These are phyloP conservation scores for Debaryomyces sp. DNA, from an alignment of 1,139 yeast genomes.

Conservation along the genomic window DNA sequence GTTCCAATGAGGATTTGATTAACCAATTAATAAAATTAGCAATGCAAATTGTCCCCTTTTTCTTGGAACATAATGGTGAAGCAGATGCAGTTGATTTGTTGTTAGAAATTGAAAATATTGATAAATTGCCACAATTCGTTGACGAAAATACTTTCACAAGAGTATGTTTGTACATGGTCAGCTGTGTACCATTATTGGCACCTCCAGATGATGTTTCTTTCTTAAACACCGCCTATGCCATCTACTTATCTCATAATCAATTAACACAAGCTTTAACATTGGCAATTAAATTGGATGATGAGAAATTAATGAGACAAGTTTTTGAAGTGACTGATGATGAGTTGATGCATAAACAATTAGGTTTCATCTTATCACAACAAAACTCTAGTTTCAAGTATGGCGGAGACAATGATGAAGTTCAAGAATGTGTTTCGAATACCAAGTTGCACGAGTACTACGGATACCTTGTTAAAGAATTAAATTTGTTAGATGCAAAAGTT, in stretches of 20 bases:
- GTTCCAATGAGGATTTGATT: slow-evolving; percentile 47
- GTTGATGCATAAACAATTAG: slow-evolving; percentile 83
- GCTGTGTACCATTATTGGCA: slow-evolving; percentile 93
- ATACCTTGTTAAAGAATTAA: slow-evolving; percentile 83
- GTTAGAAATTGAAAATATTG: slow-evolving; percentile 86
- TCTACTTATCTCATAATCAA: slow-evolving; percentile 78
- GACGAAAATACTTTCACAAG: slow-evolving; percentile 84
- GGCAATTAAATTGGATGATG: slow-evolving; percentile 89
- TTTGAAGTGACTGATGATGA: slow-evolving; percentile 75
- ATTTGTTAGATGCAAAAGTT: slow-evolving; percentile 83
- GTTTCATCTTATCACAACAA: slow-evolving; percentile 86
- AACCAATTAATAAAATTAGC: slow-evolving; percentile 64
- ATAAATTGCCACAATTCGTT: slow-evolving; percentile 77
- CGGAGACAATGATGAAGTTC: slow-evolving; percentile 73
- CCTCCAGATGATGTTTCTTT: slow-evolving; percentile 92
- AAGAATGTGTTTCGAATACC: slow-evolving; percentile 82
- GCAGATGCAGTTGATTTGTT: slow-evolving; percentile 97
- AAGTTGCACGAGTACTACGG: slow-evolving; percentile 77
- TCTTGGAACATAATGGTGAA: slow-evolving; percentile 94
- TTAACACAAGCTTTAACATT: slow-evolving; percentile 87
- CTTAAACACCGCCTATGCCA: slow-evolving; percentile 86
- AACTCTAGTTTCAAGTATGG: slow-evolving; percentile 73
- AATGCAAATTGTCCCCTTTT: slow-evolving; percentile 82
- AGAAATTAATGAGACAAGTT: slow-evolving; percentile 72
- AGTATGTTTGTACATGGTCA: slow-evolving; percentile 91